A percentile compares a stretch with the other conserved stretches of the same genome.
Conservation (phyloP, 2,329 filamentous ascomycete genomes). For the Paecilomyces sp. region DNA sequence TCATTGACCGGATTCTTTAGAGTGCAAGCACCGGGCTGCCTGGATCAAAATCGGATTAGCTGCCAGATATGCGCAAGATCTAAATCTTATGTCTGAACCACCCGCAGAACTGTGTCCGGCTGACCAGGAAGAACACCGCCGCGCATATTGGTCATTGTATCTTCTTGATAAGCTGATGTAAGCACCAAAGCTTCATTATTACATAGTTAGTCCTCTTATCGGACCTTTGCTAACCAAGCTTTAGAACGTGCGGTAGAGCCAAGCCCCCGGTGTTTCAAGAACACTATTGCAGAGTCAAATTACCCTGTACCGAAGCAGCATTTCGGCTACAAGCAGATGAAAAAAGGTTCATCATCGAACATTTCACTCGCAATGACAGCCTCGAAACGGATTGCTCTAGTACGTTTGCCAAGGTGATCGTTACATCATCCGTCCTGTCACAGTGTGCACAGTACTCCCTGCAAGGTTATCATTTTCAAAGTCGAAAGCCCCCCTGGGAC, state of each 20-base stretch:
- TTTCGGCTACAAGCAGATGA: not conserved
- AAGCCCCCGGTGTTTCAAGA: conserved; percentile 2
- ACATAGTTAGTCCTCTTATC: conserved; percentile 14
- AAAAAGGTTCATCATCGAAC: not conserved
- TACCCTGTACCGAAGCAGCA: not conserved
- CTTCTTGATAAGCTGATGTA: conserved; percentile 20
- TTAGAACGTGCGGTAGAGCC: conserved; percentile 10
- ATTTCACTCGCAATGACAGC: not conserved
- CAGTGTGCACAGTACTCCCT: not conserved
- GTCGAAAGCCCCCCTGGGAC: not conserved
- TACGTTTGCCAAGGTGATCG: not conserved
- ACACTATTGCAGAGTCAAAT: not conserved
- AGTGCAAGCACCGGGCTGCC: conserved; percentile 19
- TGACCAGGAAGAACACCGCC: conserved; percentile 21
- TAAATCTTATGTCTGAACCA: conserved; percentile 23
- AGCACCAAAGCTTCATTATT: conserved; percentile 15
- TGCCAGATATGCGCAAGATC: conserved; percentile 56
- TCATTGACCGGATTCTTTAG: not conserved
- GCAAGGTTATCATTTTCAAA: not conserved
- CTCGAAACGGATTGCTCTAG: not conserved
- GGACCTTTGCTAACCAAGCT: conserved; percentile 7
- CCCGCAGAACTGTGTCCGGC: conserved; percentile 7
- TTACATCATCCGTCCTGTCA: not conserved
- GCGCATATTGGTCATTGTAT: conserved; percentile 25
- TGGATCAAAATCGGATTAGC: conserved; percentile 31